Evolutionary conservation across 108 stramenopile genomes (phyloP).

Genomic region (Stephanodiscus minutulus): DNA sequence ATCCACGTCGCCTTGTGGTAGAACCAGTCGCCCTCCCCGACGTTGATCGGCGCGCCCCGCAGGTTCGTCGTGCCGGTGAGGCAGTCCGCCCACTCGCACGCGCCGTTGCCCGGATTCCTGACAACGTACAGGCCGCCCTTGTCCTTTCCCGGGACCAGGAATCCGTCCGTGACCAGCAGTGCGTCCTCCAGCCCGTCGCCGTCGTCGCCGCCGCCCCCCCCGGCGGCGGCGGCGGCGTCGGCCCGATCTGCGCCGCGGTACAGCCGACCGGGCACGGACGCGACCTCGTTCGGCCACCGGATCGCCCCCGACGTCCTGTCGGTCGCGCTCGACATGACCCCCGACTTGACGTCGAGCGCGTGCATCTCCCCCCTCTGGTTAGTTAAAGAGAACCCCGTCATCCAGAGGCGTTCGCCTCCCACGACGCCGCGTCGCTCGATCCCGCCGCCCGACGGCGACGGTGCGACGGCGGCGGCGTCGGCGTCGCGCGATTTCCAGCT

Average conservation of each 20-base stretch:
- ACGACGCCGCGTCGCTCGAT: not conserved
- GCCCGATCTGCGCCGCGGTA: conserved; percentile 9
- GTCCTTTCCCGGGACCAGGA: conserved; percentile 92
- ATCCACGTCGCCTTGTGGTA: conserved; percentile 94
- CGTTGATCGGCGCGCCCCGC: conserved; percentile 36
- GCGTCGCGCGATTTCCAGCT: conserved; percentile 30
- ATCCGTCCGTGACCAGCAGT: conserved; percentile 90
- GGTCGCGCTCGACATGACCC: conserved; percentile 60
- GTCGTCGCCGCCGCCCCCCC: not conserved
- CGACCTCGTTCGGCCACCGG: conserved; percentile 92
- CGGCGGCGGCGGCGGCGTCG: conserved; percentile 1
- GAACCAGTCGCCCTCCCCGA: conserved; percentile 79
- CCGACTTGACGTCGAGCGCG: conserved; percentile 62
- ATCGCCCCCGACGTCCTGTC: conserved; percentile 60
- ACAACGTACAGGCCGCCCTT: conserved; percentile 93
- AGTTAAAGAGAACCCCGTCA: conserved; percentile 82
- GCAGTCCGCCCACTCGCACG: conserved; percentile 68
- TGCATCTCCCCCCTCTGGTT: conserved; percentile 67
- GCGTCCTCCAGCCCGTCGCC: conserved; percentile 61
- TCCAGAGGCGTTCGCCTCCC: conserved; percentile 69
- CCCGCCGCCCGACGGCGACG: not conserved
- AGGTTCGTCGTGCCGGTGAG: conserved; percentile 52
- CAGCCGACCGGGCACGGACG: conserved; percentile 60
- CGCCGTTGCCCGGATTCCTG: conserved; percentile 59
- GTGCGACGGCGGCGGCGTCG: not conserved